Evolutionary conservation across 163 green algal genomes (phyloP).

Genomic region (Chlamydomonas reinhardtii): DNA sequence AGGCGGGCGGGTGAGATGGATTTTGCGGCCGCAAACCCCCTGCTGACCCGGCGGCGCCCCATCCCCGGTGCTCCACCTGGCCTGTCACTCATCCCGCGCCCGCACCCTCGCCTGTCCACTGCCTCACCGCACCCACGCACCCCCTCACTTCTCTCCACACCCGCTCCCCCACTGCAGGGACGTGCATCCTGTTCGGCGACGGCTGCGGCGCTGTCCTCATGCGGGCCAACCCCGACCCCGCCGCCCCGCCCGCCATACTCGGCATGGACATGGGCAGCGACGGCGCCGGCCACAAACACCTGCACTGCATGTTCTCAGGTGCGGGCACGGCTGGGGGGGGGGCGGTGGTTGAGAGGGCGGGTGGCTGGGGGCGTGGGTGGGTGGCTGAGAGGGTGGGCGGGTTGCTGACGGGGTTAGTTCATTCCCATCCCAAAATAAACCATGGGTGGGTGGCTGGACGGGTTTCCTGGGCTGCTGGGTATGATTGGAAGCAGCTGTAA

Average conservation of each 20-base stretch:
- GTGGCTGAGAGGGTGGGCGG: background rate
- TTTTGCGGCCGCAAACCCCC: no score
- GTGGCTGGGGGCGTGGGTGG: background rate
- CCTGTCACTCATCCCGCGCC: no score
- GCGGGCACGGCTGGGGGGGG: background rate
- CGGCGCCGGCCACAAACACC: slow-evolving; percentile 82
- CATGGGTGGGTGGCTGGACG: no score
- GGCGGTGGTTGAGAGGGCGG: background rate
- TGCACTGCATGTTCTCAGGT: slow-evolving; percentile 74
- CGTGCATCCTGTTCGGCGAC: slow-evolving; percentile 99
- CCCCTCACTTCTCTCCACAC: no score
- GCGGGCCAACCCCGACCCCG: slow-evolving; percentile 64
- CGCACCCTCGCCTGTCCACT: no score
- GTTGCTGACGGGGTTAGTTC: background rate
- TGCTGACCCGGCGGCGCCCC: no score
- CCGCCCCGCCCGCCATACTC: slow-evolving; percentile 74
- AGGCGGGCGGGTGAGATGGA: no score
- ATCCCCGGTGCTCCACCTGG: no score
- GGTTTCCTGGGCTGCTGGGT: no score
- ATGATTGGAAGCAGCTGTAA: no score
- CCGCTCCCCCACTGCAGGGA: slow-evolving; percentile 60
- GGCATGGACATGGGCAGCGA: slow-evolving; percentile 92
- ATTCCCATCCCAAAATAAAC: no score
- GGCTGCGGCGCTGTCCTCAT: slow-evolving; percentile 93
- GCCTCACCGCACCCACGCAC: no score